Base-by-base conservation (phyloP, 1,284 basidiomycete genomes). In the Pascua sp. region DNA sequence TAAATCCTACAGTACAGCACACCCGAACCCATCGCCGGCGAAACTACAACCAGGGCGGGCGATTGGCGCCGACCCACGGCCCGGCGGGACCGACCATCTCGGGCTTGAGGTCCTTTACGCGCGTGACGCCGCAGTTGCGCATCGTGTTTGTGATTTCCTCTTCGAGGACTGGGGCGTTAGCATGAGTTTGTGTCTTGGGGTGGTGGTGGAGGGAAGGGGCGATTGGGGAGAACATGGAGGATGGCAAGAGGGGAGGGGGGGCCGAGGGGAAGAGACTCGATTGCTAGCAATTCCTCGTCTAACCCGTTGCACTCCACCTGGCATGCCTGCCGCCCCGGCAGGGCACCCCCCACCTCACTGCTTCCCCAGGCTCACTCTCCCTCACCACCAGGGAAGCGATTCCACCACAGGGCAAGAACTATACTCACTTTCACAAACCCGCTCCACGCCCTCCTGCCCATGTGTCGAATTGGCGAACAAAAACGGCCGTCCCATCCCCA, bases 31-130 rank as follows among this genome's bases (percentile, higher is more conserved):
- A 3, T 32, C 24, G 24, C 7, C 4, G 24, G 24, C n/a, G n/a
- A n/a, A 12, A 11, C 15, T 43, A 51, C 51, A 61, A 45, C 68
- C 66, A 76, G 11, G 68, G 67, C 4, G 73, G 72, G 11, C 61
- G 53, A 54, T 72, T 74, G 15, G 44, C 43, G 11, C 71, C 71
- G 11, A 76, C 72, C 74, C 74, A 76, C 10, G 74, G 72, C 16
- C 75, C 75, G 1, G 62, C 61, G 0, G 72, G 75, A 5, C 74
- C 70, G 44, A 91, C 86, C 87, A 94, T 85, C 68, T 89, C 87
- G 0, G 91, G 90, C 43, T 80, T 83, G 45, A 95, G 80, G 56
- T 93, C 85, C 9, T 80, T 72, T 13, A 82, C 63, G 15, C 67
- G 70, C 8, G 70, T 73, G n/a, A 77, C 79, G 10, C 81, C 81